Conservation (phyloP, 345 rosid genomes). For the Gynandropsis gynandra region DNA sequence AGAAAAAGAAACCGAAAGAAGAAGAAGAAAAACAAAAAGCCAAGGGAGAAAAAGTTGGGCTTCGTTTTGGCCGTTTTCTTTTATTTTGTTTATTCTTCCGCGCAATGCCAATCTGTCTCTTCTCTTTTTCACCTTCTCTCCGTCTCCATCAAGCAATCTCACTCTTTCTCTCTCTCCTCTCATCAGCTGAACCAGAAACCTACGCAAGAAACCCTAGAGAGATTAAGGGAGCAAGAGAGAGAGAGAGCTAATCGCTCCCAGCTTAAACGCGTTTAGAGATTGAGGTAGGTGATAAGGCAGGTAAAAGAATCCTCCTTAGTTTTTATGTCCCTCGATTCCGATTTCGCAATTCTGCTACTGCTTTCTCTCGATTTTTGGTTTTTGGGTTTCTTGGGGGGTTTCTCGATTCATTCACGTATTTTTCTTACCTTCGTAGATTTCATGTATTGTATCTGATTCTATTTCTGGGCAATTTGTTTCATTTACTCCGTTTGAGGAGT, state of each 20-base stretch:
- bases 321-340: neutral
- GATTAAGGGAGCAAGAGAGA: neutral
- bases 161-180: slow-evolving; percentile 21
- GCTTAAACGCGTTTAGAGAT: slow-evolving; percentile 2
- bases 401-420: neutral
- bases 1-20: too few relatives aligned
- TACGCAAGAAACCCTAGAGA: slow-evolving; percentile 5
- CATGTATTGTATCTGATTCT: neutral
- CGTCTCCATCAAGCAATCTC: slow-evolving; percentile 24
- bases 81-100: slow-evolving; percentile 19
- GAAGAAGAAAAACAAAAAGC: slow-evolving; percentile 1
- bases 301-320: slow-evolving; percentile 3
- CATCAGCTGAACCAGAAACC: slow-evolving; percentile 4
- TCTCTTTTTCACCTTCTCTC: slow-evolving; percentile 14
- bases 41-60: slow-evolving; percentile 2
- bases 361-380: slow-evolving; percentile 2
- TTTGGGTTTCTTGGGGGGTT: slow-evolving; percentile 5
- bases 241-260: neutral
- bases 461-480: neutral
- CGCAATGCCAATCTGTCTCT: slow-evolving; percentile 24
- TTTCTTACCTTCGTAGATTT: slow-evolving; percentile 1
- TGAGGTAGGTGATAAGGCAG: slow-evolving; percentile 5
- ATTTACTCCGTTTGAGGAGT: slow-evolving; percentile 2
- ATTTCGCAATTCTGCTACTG: neutral
- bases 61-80: slow-evolving; percentile 10